Base-by-base conservation (phyloP, 78 protist species). In the Dictyostelium firmibasis region DNA sequence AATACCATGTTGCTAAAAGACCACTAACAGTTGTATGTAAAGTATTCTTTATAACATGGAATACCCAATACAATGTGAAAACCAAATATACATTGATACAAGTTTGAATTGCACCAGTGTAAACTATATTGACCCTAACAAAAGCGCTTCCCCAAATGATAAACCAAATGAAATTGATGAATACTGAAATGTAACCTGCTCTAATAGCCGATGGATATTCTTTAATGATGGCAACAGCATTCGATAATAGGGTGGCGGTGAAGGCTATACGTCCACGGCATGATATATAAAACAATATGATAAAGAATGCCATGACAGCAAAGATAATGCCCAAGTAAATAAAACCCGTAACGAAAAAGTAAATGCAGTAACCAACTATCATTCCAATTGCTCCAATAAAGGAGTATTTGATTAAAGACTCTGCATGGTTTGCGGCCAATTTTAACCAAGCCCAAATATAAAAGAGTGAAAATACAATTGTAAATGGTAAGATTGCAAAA, bases 1-100 rank as follows among this genome's bases (percentile, higher is more conserved):
- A 97, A 85, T 96, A 98, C 97, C 97, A 96, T 9, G 96, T 87
- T 31, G 97, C 97, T 14, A 87, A 60, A 35, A 91, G 43, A 36
- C 98, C 98, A 20, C 86, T 33, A 23, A 84, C 47, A 14, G 98
- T 88, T 76, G 85, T 77, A 62, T 98, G 99, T 27, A 93, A 91
- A 3, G 91, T 84, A 31, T 97, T 97, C 84, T 92, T 94, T 69
- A 98, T 89, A 5, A 96, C 96, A 11, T 93, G 44, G 41, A 69
- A 60, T 69, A 86, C 81, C 97, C 97, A 97, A 83, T 57, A 97
- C 83, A 97, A 86, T 1, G 93, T 44, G 75, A 97, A 86, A 18
- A 94, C 83, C 72, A 96, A 36, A 50, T 82, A 95, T 41, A 91
- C 20, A 5, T 20, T 33, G 31, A 95, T 38, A 23, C 27, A 16